Evolutionary conservation across 2,329 filamentous ascomycete species (phyloP), one percentile per base, ranked within the genome.

Genomic region (Arachnomyces sp.): DNA sequence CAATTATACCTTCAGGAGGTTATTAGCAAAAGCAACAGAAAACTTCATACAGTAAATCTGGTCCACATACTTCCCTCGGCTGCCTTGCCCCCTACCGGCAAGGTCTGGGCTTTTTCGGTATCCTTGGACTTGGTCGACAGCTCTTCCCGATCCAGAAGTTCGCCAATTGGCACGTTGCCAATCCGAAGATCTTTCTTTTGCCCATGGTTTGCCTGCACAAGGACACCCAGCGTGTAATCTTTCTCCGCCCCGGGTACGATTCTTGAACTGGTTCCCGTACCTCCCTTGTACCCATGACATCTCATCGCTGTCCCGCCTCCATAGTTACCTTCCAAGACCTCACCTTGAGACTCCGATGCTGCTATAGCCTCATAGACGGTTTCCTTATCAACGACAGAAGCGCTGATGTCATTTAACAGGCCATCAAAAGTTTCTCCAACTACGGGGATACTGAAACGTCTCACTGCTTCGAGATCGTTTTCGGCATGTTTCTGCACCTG

Each of bases 291-390:
- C 46, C 71, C 72, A 51, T 82, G 77, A 52, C 76, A 80, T 29
- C 77, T 69, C 77, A 83, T 82, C 11, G 78, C 79, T 0, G 78
- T 79, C n/a, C 80, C 80, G 13, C 80, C 80, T 3, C 80, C 80
- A 2, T 71, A 72, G 48, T 76, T 78, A 0, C 80, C 80, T 57
- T 84, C 80, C 2, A 61, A 59, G 1, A 84, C 77, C 1, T 64
- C 59, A 2, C 68, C 74, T 7, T 65, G 21, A 25, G 21, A 61
- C 2, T 62, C 64, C 0, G 74, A 77, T 6, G 55, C 63, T 25
- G 69, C 63, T 38, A 83, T 74, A 1, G 76, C 74, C 3, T 63
- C 54, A 18, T 75, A 63, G 28, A 82, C 61, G 45, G 80, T 72
- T 39, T 72, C 59, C 0, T 75, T 63, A 16, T 65, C 72, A 2